Percentiles rank a stretch among this genome's conserved stretches.
Conservation (phyloP, 2,329 filamentous ascomycete genomes). For the Albifimbria verrucaria region DNA sequence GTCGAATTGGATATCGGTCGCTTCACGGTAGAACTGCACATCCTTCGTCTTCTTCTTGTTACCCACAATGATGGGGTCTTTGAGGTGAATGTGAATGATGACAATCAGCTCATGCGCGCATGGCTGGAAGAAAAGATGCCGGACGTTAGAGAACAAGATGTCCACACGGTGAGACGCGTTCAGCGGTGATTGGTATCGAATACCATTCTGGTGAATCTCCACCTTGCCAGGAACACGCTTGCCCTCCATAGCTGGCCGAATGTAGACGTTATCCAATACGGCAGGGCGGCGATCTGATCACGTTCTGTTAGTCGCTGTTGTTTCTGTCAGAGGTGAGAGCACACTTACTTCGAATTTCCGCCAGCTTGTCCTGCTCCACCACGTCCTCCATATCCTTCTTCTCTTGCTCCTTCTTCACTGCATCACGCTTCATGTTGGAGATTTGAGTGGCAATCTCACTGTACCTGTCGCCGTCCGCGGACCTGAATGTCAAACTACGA, state of each 20-base stretch:
- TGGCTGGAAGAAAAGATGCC: slow-evolving; percentile 98
- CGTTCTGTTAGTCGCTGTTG: slow-evolving; percentile 33
- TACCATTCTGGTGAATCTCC: slow-evolving; percentile 98
- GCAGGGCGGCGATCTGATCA: slow-evolving; percentile 80
- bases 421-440: slow-evolving; percentile 91
- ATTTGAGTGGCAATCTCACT: slow-evolving; percentile 90
- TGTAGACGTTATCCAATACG: slow-evolving; percentile 90
- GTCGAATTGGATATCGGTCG: slow-evolving; percentile 97
- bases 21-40: slow-evolving; percentile 96
- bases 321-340: neutral
- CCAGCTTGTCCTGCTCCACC: slow-evolving; percentile 95
- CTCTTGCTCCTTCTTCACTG: slow-evolving; percentile 89
- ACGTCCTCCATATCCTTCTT: slow-evolving; percentile 99
- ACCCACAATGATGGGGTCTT: slow-evolving; percentile 96
- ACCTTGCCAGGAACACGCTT: slow-evolving; percentile 95
- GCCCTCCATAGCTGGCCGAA: slow-evolving; percentile 91
- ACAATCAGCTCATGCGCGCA: slow-evolving; percentile 96
- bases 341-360: slow-evolving; percentile 82
- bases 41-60: slow-evolving; percentile 99
- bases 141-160: slow-evolving; percentile 95
- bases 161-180: slow-evolving; percentile 83
- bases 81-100: slow-evolving; percentile 95
- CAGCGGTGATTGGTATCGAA: slow-evolving; percentile 83
- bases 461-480: slow-evolving; percentile 82
- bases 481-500: slow-evolving; percentile 90